Evolutionary conservation across 345 rosid species (phyloP), one percentile per base, ranked within the genome.

Genomic region (Raphanus sativus): DNA sequence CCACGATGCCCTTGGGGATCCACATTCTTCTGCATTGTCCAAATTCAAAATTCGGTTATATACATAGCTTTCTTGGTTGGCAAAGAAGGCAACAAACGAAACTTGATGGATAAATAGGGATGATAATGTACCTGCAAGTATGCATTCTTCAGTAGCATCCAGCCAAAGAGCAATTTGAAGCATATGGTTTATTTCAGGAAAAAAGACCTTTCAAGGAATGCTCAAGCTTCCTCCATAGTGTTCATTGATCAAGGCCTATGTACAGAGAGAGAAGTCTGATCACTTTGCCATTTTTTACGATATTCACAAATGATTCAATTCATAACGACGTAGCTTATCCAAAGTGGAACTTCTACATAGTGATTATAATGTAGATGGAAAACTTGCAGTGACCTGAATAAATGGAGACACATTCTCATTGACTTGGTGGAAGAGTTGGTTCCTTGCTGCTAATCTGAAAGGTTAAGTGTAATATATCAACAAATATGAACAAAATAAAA

Each of bases 181-280:
- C 34, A 26, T 5, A 29, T 61, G 16, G 2, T 29, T 61, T 48
- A 45, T 32, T 29, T 36, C 34, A 61, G 74, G 2, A 5, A 25
- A 2, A 21, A 50, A 67, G 12, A 45, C 73, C 17, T 64, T 28
- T 65, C 63, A 48, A 63, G 30, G 76, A 42, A 87, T 67, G 55
- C 78, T 69, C 77, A 94, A 80, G 78, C 70, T 86, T 83, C 98
- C 97, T 67, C 93, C 97, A 78, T 92, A 94, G 68, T 70, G 67
- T 80, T 86, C 92, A 82, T 77, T 81, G 65, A 92, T 83, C 67
- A 84, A 83, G 50, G 88, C 88, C 97, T 94, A 80, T 25, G 74
- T 56, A 45, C 32, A 55, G 4, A 55, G 25, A 7, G 13, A 6
- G 17, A 11, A 64, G 10, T 64, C 8, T 42, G 7, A 52, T 60